Conservation (phyloP, 371 early-diverging fungal genomes). For the Saksenaea vasiformis region DNA sequence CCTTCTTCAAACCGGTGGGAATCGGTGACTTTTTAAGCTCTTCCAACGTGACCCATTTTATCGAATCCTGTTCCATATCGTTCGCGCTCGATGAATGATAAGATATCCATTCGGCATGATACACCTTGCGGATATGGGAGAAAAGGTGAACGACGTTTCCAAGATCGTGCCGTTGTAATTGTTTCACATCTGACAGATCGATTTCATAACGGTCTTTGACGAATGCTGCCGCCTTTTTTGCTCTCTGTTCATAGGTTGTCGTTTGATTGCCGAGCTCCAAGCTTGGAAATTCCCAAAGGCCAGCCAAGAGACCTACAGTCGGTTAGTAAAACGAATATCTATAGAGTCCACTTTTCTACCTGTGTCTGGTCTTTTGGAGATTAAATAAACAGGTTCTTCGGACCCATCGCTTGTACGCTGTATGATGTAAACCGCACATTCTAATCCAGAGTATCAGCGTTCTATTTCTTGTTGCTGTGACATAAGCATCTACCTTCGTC, state of each 20-base stretch:
- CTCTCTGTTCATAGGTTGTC: slow-evolving; percentile 45
- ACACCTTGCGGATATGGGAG: slow-evolving; percentile 71
- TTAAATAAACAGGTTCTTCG: slow-evolving; percentile 37
- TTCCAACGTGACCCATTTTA: slow-evolving; percentile 54
- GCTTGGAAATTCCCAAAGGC: slow-evolving; percentile 82
- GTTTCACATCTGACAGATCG: slow-evolving; percentile 17
- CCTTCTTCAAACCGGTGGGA: slow-evolving; percentile 71
- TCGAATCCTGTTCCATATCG: slow-evolving; percentile 8
- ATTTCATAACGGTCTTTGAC: slow-evolving; percentile 29
- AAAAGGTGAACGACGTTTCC: slow-evolving; percentile 69
- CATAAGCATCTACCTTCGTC: slow-evolving; percentile 58
- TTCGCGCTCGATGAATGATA: slow-evolving; percentile 24
- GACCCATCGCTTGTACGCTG: slow-evolving; percentile 27
- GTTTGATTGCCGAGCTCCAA: slow-evolving; percentile 38
- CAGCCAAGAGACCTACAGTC: slow-evolving; percentile 66
- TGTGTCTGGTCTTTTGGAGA: slow-evolving; percentile 60
- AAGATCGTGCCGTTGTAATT: slow-evolving; percentile 40
- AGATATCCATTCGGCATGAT: slow-evolving; percentile 58
- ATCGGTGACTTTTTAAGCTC: slow-evolving; percentile 62
- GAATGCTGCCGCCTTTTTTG: slow-evolving; percentile 29
- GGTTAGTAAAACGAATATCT: background rate
- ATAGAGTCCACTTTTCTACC: slow-evolving; percentile 20
- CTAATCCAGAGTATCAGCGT: slow-evolving; percentile 20
- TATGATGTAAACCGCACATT: slow-evolving; percentile 65
- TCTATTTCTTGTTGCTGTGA: background rate